Evolutionary conservation across 2,329 filamentous ascomycete species (phyloP), one percentile per base, ranked within the genome.

Genomic region (Monosporascus sp.): DNA sequence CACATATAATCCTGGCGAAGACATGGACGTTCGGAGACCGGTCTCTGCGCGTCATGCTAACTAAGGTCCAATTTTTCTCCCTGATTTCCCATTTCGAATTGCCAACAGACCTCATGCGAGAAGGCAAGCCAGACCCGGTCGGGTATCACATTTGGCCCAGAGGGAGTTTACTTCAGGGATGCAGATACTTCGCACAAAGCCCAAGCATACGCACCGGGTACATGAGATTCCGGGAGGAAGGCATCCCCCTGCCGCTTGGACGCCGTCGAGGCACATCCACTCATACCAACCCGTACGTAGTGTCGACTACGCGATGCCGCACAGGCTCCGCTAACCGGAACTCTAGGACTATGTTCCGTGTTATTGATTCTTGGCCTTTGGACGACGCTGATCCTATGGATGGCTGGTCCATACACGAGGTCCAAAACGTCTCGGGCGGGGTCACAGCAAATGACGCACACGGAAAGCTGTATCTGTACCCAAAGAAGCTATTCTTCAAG

Each of bases 221-320:
- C 1, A 17, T 55, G 22, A 64, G 64, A 38, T 76, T 73, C 52
- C 65, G 69, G 24, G 41, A 64, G 20, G 63, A 74, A 37, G 74
- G 74, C 0, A 53, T 76, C 2, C 54, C 77, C 1, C 55, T 75
- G 6, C 74, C 73, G 1, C 75, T 73, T 62, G 56, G 56, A 41
- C 25, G 39, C 17, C 66, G 67, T 5, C 55, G 60, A 6, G 44
- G 55, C 7, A 54, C 55, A 0, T 76, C 74, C 52, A 57, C 61
- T 7, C 62, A 57, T 1, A 73, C 72, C 2, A 76, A 77, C 57
- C 72, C 72, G 72, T 75, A 52, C 60, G 72, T 69, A 9, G 14
- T 27, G 22, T 31, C 14, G 18, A 22, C 3, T 14, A 18, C 5
- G 7, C 17, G 44, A 18, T 20, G 3, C 14, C n/a, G 14, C 7